Conservation (phyloP, 139 green algal genomes). For the Chlamydomonas sp. region DNA sequence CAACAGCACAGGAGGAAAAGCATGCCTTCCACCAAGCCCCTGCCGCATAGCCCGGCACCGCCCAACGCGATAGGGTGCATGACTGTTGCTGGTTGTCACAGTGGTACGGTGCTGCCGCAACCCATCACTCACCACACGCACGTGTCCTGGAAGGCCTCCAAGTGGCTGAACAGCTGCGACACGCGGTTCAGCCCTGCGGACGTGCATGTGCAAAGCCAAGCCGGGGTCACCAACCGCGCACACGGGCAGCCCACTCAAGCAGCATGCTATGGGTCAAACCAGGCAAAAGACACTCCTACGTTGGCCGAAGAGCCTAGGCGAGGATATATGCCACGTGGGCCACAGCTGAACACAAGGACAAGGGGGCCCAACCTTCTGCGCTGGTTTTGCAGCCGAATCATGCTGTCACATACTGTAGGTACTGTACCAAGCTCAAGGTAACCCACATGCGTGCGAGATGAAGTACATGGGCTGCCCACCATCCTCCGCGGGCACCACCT, state of each 20-base stretch:
- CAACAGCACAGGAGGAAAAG: no score
- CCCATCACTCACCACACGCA: not conserved
- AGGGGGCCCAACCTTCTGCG: not conserved
- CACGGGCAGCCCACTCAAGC: no score
- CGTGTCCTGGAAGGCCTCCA: not conserved
- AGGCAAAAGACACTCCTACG: no score
- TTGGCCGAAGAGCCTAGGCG: no score
- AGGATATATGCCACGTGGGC: no score
- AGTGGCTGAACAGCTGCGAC: not conserved
- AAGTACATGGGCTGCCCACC: conserved; percentile 7
- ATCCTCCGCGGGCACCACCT: not conserved
- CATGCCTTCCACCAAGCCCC: no score
- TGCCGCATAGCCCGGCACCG: no score
- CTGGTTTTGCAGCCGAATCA: not conserved
- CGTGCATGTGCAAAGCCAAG: no score
- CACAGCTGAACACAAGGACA: not conserved
- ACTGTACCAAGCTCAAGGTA: no score
- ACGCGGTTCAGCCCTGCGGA: conserved; percentile 7
- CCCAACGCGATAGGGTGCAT: no score
- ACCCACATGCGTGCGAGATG: conserved; percentile 22
- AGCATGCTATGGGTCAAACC: no score
- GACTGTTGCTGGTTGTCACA: not conserved
- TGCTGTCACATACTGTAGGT: not conserved
- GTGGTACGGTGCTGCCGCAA: not conserved
- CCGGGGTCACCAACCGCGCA: no score